Base-by-base conservation (phyloP, 306 rosid species). In the Corylus heterophylla region DNA sequence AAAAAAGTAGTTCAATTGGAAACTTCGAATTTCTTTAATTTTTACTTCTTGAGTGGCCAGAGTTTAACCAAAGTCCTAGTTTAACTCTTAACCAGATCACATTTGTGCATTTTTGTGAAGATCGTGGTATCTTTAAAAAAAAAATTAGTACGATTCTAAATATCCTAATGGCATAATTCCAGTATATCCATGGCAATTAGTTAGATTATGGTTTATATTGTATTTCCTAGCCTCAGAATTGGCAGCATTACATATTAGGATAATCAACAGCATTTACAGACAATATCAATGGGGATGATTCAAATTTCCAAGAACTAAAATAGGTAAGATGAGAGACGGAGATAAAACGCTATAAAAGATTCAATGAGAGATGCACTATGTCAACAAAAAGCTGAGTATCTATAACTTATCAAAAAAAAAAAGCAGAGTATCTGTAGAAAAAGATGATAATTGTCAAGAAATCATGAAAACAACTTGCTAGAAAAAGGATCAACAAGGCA, bases 11-110 rank as follows among this genome's bases (percentile, higher is more conserved):
- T 25, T 22, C 27, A 4, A 6, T 22, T 22, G 4, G 1, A 59
- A 9, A 59, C 39, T 11, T 12, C 12, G 7, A 61, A 61, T 11
- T 22, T 2, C 37, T 61, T 27, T 14, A 25, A 61, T 25, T 61
- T 61, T 61, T 61, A 61, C 45, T 37, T 64, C 70, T 64, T 31
- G 69, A 35, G 20, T 14, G 37, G 17, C 45, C 70, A 64, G 70
- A 64, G 70, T 16, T 42, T 42, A 64, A 35, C 48, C 42, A 17
- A 64, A 14, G 22, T 35, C 20, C 37, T 35, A 6, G n/a, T 55
- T 64, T 29, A 63, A 64, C 35, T 31, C 20, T 64, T 64, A 64
- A 11, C 42, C 17, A 64, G 70, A 58, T 1, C 31, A 25, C 16
- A 58, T 58, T 64, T 47, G 14, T 31, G 7, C 25, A 5, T 14